Percentiles rank a stretch among this genome's conserved stretches.
These are phyloP conservation scores for Lasiodiplodia theobromae DNA, from an alignment of 2,329 filamentous ascomycete species.

Conservation along the genomic window DNA sequence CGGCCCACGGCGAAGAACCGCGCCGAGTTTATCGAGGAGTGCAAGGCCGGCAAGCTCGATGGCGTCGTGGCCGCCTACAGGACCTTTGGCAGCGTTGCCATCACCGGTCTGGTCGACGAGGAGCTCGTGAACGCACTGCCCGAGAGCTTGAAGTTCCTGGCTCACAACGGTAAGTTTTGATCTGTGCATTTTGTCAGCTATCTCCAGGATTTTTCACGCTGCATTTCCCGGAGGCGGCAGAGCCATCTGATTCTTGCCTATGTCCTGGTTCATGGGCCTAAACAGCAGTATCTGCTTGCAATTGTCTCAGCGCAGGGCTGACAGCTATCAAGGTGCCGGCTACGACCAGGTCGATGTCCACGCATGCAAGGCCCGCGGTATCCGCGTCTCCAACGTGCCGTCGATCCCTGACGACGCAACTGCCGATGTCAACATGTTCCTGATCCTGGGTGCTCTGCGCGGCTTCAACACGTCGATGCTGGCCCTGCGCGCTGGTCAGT, in stretches of 20 bases:
- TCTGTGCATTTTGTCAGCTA: neutral
- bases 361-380: slow-evolving; percentile 70
- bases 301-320: neutral
- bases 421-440: slow-evolving; percentile 80
- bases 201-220: neutral
- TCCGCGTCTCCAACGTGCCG: slow-evolving; percentile 83
- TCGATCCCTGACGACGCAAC: slow-evolving; percentile 82
- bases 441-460: slow-evolving; percentile 80
- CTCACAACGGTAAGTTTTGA: slow-evolving; percentile 54
- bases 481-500: slow-evolving; percentile 70
- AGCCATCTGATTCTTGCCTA: too few relatives aligned
- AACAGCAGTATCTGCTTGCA: neutral
- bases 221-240: too few relatives aligned
- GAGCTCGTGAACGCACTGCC: slow-evolving; percentile 67
- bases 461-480: slow-evolving; percentile 73
- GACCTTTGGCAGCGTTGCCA: slow-evolving; percentile 69
- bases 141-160: slow-evolving; percentile 48
- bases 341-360: slow-evolving; percentile 83
- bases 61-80: slow-evolving; percentile 72
- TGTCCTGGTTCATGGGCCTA: too few relatives aligned
- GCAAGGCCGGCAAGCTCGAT: slow-evolving; percentile 69
- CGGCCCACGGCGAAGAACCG: slow-evolving; percentile 67
- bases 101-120: slow-evolving; percentile 74
- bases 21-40: slow-evolving; percentile 73
- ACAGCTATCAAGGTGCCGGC: slow-evolving; percentile 67